Evolutionary conservation across 2,329 filamentous ascomycete species (phyloP), one percentile per base, ranked within the genome.

Genomic region (Alternaria hordeiaustralica): DNA sequence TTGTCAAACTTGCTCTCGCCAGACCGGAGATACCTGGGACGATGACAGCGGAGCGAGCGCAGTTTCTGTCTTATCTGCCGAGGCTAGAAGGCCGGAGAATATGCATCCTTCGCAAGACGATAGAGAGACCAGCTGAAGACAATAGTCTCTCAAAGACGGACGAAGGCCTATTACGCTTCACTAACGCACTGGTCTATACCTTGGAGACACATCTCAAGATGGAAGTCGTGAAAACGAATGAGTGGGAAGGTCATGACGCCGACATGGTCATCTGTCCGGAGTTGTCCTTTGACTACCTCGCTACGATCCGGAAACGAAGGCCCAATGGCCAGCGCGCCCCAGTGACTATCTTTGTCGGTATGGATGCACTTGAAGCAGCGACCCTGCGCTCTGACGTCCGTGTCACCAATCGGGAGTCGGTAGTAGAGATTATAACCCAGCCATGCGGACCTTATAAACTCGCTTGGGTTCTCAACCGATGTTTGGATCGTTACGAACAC

Each of bases 371-470:
- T 0, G 75, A 80, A 63, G 77, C 77, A 15, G 66, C 76, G 3
- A 74, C 74, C 7, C 60, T 79, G n/a, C 72, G 75, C 10, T 72
- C 73, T 2, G 77, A 79, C 54, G 74, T 66, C 10, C 75, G 77
- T 6, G 67, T 79, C 0, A 36, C 57, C 12, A 75, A 65, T 36
- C 71, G 70, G 30, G 71, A 78, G 51, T 74, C 71, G 9, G 73
- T 78, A 3, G 75, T 78, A 0, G 77, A 79, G 51, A 73, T 79
- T 5, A 71, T 78, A 25, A 75, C 75, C 4, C 78, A 79, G 30
- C 78, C 78, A n/a, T 76, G 74, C 54, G 77, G 77, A 21, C 76
- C 77, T 6, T 69, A 72, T 36, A 79, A 79, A 47, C 46, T 79
- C 13, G 75, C 77, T 3, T 70, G 70, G 44, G 65, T 75, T 13